Conservation (phyloP, 257 asterid species). For the Striga asiatica region DNA sequence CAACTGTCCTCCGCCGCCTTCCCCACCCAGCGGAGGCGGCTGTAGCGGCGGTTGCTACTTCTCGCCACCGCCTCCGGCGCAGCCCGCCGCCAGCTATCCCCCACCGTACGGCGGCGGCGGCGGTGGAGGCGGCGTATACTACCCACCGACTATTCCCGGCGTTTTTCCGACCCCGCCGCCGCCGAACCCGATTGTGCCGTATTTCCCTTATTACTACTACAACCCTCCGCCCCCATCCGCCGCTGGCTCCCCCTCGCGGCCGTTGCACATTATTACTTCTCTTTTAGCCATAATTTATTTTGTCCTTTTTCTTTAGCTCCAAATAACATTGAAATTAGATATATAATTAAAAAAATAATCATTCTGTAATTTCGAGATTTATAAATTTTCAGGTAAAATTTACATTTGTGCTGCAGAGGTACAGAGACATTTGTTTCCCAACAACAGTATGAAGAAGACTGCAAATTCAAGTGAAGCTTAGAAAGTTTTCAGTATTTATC, state of each 20-base stretch:
- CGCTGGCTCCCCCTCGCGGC: constrained; percentile 20
- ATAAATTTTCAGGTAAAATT: constrained; percentile 20
- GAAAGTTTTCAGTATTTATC: not conserved
- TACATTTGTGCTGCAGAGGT: not conserved
- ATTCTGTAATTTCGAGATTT: not conserved
- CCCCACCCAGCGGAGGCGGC: constrained; percentile 26
- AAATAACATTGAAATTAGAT: not conserved
- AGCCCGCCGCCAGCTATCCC: constrained; percentile 18
- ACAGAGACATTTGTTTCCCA: not conserved
- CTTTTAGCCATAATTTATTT: constrained; percentile 12
- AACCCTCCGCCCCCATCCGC: constrained; percentile 30
- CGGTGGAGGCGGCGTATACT: constrained; percentile 22
- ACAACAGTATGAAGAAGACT: not conserved
- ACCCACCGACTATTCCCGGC: constrained; percentile 22
- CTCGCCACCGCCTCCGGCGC: constrained; percentile 47
- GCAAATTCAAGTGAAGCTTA: constrained; percentile 17
- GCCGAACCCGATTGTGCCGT: constrained; percentile 44
- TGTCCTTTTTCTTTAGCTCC: constrained; percentile 14
- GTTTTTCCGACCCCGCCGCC: constrained; percentile 35
- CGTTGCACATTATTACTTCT: constrained; percentile 2
- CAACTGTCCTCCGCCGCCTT: constrained; percentile 39
- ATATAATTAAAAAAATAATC: not conserved
- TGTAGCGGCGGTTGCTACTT: constrained; percentile 24
- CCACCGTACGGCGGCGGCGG: constrained; percentile 27
- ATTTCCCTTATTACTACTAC: constrained; percentile 39